phyloP scores from a whole-genome alignment of 306 rosid genomes.

The Begonia loranthoides region DNA sequence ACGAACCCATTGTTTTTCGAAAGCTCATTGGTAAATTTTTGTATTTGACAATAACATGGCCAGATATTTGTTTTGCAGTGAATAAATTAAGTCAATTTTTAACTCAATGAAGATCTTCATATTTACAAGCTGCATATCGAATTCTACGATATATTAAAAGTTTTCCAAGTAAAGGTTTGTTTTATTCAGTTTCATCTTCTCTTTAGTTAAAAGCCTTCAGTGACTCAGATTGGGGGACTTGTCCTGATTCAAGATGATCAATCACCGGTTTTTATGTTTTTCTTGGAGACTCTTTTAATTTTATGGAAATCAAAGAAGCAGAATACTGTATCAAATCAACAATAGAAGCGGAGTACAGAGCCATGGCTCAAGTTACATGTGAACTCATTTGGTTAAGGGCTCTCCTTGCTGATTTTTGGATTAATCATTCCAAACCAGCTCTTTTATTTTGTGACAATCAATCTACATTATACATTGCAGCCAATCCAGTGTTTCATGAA shows the following conservation, averaged over 20 bases:
- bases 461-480: neutral
- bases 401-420: neutral
- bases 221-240: neutral
- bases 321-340: no score
- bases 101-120: neutral
- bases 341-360: no score
- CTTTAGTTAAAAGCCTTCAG: neutral
- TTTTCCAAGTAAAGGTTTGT: neutral
- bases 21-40: neutral
- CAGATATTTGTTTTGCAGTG: neutral
- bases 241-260: neutral
- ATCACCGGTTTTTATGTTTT: neutral
- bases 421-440: neutral
- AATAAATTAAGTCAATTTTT: neutral
- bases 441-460: neutral
- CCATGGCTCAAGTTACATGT: neutral
- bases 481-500: conserved; percentile 2
- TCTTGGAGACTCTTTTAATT: neutral
- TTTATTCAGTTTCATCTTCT: neutral
- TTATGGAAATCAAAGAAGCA: no score
- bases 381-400: neutral
- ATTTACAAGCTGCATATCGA: neutral
- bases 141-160: neutral
- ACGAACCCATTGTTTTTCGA: neutral
- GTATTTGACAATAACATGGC: neutral